Evolutionary conservation across 805 yeast genomes (phyloP), one percentile per base, ranked within the genome.

Genomic region (Candida caryicola): DNA sequence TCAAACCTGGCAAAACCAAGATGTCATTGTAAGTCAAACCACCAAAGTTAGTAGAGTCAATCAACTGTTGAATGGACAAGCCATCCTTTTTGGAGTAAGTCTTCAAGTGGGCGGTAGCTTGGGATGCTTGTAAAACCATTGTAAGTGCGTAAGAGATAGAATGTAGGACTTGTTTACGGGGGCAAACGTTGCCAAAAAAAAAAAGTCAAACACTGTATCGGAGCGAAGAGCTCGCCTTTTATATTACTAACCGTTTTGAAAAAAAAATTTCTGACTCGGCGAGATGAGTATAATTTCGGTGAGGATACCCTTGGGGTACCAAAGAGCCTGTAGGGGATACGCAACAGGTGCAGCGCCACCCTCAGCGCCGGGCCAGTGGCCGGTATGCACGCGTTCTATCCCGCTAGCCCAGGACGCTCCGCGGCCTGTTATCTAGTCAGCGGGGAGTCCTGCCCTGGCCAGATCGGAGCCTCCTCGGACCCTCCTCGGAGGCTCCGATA

Each of bases 11-110:
- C 56, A 93, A 79, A 54, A 93, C 77, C 66, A 93, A 77, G 66
- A 93, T 88, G 71, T 93, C 99, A 62, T 93, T 93, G 75, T 93
- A 93, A 50, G 99, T 93, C 60, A 93, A 79, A 42, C 99, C 99
- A 65, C 99, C 99, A 70, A 93, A 84, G 54, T 71, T 64, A 52
- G 79, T 71, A 36, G 97, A 88, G 72, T 93, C 95, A 85, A 93
- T 86, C 66, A 93, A 79, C 51, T 85, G 77, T 43, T 78, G 73
- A 55, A 85, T 84, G 47, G 85, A 81, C 51, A 93, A 76, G 48
- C 99, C 99, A 64, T 93, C 99, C 60, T 76, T 81, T 54, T 71
- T 64, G 41, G 75, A 47, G 74, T 87, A 91, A 45, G 76, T 63
- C 44, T 76, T 64, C 50, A 93, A 76, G 59, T 72, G 73, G 40